These are phyloP conservation scores for Pseudocercospora pini-densiflorae DNA, from an alignment of 2,329 filamentous ascomycete genomes.

Conservation along the genomic window DNA sequence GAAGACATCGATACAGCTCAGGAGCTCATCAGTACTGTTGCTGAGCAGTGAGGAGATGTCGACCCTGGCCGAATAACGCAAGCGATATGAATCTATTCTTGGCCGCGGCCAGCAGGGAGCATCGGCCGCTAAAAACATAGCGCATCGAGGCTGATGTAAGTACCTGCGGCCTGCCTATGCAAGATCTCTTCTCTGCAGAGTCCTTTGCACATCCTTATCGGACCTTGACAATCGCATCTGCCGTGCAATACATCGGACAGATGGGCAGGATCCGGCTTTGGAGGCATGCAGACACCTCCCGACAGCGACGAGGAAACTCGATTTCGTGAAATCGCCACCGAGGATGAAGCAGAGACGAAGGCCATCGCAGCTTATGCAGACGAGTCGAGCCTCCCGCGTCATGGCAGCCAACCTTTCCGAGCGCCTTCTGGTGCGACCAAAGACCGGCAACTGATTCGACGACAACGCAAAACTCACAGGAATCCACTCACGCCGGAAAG, in stretches of 20 bases:
- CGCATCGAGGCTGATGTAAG: slow-evolving; percentile 5
- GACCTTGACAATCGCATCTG: background rate
- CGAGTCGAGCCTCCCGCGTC: slow-evolving; percentile 12
- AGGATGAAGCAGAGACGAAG: slow-evolving; percentile 8
- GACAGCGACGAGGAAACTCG: slow-evolving; percentile 21
- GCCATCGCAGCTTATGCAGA: slow-evolving; percentile 5
- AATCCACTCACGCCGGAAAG: slow-evolving; percentile 14
- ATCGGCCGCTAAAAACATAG: background rate
- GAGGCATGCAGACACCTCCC: slow-evolving; percentile 19
- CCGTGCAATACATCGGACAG: background rate
- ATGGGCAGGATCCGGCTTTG: background rate
- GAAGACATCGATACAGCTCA: background rate
- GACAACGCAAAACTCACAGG: slow-evolving; percentile 5
- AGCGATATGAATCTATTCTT: background rate
- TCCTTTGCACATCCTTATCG: background rate
- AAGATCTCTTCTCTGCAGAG: background rate
- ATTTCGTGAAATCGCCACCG: background rate
- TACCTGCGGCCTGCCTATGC: background rate
- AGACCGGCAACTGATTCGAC: slow-evolving; percentile 13
- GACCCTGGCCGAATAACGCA: background rate
- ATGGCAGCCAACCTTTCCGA: slow-evolving; percentile 9
- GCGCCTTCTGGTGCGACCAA: background rate
- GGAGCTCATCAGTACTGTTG: too few species aligned
- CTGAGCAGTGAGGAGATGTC: background rate
- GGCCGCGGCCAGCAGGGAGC: background rate